Conservation (phyloP, 257 asterid species). For the Euphrasia confusa region DNA sequence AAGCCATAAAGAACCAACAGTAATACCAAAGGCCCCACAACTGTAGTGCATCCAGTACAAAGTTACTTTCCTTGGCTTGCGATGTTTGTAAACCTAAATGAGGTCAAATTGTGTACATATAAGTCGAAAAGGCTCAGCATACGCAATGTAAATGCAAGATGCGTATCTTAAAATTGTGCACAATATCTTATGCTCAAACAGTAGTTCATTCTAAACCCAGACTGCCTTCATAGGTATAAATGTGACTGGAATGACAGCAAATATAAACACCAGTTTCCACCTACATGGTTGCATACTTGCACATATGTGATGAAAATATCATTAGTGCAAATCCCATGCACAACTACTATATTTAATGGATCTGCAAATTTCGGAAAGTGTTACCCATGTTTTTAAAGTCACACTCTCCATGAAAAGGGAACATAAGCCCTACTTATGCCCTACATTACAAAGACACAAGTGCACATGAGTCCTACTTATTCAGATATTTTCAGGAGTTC, state of each 20-base stretch:
- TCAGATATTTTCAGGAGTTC: slow-evolving; percentile 5
- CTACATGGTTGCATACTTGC: neutral
- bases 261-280: neutral
- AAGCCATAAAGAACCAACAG: slow-evolving; percentile 84
- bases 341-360: neutral
- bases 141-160: no score
- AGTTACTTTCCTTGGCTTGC: slow-evolving; percentile 72
- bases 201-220: no score
- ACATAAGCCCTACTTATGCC: no score
- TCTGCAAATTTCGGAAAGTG: neutral
- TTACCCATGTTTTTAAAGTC: neutral
- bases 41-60: slow-evolving; percentile 83
- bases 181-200: no score
- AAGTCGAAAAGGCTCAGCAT: slow-evolving; percentile 14
- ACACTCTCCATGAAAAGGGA: neutral
- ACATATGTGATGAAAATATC: slow-evolving; percentile 1
- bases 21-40: slow-evolving; percentile 72
- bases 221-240: no score
- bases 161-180: no score
- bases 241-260: no score
- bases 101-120: slow-evolving; percentile 21
- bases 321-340: neutral
- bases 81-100: slow-evolving; percentile 73
- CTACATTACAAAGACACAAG: neutral
- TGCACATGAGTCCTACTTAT: slow-evolving; percentile 4